phyloP scores from a whole-genome alignment of 2,329 filamentous ascomycete genomes.

The Talaromyces verruculosus region DNA sequence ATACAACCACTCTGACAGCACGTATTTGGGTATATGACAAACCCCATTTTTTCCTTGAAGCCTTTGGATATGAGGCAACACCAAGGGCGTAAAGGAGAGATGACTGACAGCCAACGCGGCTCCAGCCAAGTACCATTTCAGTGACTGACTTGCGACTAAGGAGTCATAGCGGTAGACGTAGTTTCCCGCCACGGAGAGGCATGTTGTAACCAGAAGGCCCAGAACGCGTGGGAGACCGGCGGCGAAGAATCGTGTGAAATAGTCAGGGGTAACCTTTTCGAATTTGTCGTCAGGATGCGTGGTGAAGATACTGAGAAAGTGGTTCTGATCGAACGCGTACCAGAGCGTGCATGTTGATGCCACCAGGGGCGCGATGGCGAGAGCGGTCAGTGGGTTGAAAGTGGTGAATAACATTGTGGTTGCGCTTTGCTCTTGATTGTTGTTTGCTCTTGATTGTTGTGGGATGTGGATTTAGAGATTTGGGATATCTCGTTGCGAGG shows the following conservation, averaged over 20 bases:
- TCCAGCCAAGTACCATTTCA: neutral
- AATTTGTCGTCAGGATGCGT: neutral
- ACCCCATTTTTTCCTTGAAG: neutral
- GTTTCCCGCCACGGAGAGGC: neutral
- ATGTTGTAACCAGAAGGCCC: neutral
- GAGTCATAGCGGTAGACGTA: neutral
- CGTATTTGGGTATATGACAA: neutral
- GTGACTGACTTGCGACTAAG: neutral
- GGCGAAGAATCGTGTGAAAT: neutral
- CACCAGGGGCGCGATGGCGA: neutral
- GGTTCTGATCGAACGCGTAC: constrained; percentile 9
- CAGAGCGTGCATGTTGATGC: constrained; percentile 7
- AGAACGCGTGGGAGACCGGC: neutral
- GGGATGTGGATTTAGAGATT: neutral
- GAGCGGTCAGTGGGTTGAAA: neutral
- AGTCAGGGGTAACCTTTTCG: neutral
- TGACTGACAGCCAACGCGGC: neutral
- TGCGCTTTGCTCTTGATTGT: neutral
- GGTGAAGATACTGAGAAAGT: neutral
- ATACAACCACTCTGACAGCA: neutral
- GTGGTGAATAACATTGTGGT: neutral
- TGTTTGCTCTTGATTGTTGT: neutral
- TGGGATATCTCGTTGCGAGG: neutral
- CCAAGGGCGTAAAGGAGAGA: neutral
- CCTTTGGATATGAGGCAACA: neutral